These are phyloP conservation scores for Furcasterigmium furcatum DNA, from an alignment of 2,329 filamentous ascomycete genomes.

Conservation along the genomic window DNA sequence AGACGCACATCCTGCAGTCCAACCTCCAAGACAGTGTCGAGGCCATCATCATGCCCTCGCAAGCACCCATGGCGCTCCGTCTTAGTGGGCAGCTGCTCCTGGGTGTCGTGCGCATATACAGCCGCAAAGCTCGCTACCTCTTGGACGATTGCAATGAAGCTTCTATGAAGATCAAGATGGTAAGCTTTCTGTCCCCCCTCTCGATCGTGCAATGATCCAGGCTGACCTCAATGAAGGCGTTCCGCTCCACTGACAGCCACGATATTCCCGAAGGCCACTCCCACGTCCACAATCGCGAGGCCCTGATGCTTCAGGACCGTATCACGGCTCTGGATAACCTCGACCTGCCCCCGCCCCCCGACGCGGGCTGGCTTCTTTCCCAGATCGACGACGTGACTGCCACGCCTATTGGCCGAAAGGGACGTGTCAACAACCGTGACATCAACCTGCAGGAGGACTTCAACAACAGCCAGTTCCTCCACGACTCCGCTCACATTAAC, in stretches of 20 bases:
- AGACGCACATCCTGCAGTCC: slow-evolving; percentile 91
- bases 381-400: slow-evolving; percentile 64
- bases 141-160: slow-evolving; percentile 98
- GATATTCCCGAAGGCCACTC: slow-evolving; percentile 78
- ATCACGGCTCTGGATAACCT: slow-evolving; percentile 88
- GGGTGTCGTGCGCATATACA: slow-evolving; percentile 96
- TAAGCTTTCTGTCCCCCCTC: slow-evolving; percentile 35
- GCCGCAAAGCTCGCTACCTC: slow-evolving; percentile 92
- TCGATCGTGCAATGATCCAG: slow-evolving; percentile 4
- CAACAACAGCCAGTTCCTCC: slow-evolving; percentile 77
- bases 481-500: slow-evolving; percentile 58
- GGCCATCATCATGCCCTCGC: slow-evolving; percentile 88
- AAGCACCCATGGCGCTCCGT: slow-evolving; percentile 92
- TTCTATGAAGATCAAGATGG: slow-evolving; percentile 98
- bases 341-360: slow-evolving; percentile 76
- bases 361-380: slow-evolving; percentile 79
- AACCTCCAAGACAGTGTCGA: slow-evolving; percentile 94
- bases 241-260: slow-evolving; percentile 90
- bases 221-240: slow-evolving; percentile 64
- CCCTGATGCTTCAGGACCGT: slow-evolving; percentile 84
- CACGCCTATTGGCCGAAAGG: slow-evolving; percentile 52
- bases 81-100: slow-evolving; percentile 91
- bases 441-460: slow-evolving; percentile 69
- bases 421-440: slow-evolving; percentile 56
- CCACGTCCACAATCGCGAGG: slow-evolving; percentile 77